A percentile compares a stretch with the other conserved stretches of the same genome.
These are phyloP conservation scores for Ulvella scutata DNA, from an alignment of 139 green algal species.

Conservation along the genomic window DNA sequence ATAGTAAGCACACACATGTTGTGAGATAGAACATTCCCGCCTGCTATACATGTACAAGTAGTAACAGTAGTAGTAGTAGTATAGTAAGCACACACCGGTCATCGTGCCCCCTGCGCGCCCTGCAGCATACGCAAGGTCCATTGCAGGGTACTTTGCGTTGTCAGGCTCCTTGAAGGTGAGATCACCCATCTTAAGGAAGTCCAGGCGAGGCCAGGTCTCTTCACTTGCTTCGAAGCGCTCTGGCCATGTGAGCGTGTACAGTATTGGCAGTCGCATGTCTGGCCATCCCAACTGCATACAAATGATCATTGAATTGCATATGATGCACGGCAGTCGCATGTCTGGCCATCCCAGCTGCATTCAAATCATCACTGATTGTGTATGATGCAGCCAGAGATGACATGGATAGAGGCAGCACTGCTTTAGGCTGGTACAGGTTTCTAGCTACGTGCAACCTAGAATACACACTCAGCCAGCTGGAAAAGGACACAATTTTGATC, in stretches of 20 bases:
- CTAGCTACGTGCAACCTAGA: no score
- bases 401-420: neutral
- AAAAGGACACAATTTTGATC: no score
- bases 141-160: slow-evolving; percentile 88
- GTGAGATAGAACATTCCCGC: no score
- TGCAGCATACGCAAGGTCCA: slow-evolving; percentile 89
- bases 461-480: no score
- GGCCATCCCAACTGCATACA: slow-evolving; percentile 80
- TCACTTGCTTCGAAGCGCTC: slow-evolving; percentile 68
- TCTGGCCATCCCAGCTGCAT: slow-evolving; percentile 89
- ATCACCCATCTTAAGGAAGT: slow-evolving; percentile 84
- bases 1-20: no score
- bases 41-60: no score
- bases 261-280: slow-evolving; percentile 97
- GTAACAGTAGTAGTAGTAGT: no score
- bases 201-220: slow-evolving; percentile 79
- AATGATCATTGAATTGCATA: neutral
- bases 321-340: slow-evolving; percentile 76
- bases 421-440: neutral
- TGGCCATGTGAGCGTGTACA: slow-evolving; percentile 97
- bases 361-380: neutral
- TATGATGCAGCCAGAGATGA: no score
- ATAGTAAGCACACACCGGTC: no score
- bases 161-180: slow-evolving; percentile 89
- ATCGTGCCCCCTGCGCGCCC: slow-evolving; percentile 91